Percentiles rank a stretch among this genome's conserved stretches.
These are phyloP conservation scores for Xylariaceae sp. DNA, from an alignment of 2,329 filamentous ascomycete species.

Conservation along the genomic window DNA sequence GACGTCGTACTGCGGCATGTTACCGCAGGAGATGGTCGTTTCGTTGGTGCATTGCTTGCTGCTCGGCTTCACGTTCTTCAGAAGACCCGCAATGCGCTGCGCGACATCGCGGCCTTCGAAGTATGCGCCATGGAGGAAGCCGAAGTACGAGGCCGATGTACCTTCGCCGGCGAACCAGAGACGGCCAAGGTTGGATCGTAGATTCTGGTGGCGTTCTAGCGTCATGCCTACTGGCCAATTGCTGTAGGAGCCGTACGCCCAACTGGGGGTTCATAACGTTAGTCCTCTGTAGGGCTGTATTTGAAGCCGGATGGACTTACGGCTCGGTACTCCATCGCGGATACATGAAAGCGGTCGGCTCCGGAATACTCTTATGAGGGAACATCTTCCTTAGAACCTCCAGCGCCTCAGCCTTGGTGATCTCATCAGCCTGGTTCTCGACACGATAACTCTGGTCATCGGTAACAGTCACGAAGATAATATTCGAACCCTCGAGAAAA, in stretches of 20 bases:
- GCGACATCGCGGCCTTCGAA: constrained; percentile 52
- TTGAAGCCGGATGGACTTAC: constrained; percentile 14
- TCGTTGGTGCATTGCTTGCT: constrained; percentile 17
- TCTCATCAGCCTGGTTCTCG: constrained; percentile 55
- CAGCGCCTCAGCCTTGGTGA: constrained; percentile 55
- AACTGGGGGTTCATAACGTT: constrained; percentile 20
- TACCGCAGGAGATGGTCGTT: constrained; percentile 24
- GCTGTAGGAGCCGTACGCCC: constrained; percentile 59
- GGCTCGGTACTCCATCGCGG: constrained; percentile 50
- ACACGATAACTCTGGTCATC: constrained; percentile 52
- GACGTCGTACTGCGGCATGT: constrained; percentile 26
- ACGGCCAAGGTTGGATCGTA: constrained; percentile 58
- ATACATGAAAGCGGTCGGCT: constrained; percentile 58
- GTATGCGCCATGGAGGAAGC: constrained; percentile 61
- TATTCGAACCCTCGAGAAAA: constrained; percentile 58
- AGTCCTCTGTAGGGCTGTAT: background rate
- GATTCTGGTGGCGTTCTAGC: constrained; percentile 62
- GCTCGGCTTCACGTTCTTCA: constrained; percentile 20
- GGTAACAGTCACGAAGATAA: constrained; percentile 63
- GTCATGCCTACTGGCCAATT: constrained; percentile 64
- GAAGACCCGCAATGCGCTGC: constrained; percentile 37
- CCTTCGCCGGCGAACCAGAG: constrained; percentile 65
- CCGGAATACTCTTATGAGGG: constrained; percentile 50
- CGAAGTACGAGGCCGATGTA: constrained; percentile 59
- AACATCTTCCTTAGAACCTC: constrained; percentile 59